These are phyloP conservation scores for Alternaria ethzedia DNA, from an alignment of 2,329 filamentous ascomycete species.

Conservation along the genomic window DNA sequence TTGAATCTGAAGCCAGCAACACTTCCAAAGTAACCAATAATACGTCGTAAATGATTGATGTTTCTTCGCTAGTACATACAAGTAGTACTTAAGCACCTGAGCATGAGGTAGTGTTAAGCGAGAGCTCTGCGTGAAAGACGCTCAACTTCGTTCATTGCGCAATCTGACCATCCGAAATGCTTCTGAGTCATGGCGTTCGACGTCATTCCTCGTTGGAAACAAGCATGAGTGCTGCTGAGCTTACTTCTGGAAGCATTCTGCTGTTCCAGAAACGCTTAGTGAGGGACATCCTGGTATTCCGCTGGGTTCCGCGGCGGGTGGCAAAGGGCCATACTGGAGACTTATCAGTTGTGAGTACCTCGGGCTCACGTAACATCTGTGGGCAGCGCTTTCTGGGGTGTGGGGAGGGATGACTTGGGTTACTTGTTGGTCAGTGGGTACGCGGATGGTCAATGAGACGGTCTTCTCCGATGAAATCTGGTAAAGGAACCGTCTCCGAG, in stretches of 20 bases:
- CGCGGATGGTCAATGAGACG: neutral
- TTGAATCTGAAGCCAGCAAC: neutral
- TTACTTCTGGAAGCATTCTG: neutral
- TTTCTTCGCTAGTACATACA: too few relatives aligned
- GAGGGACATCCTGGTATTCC: neutral
- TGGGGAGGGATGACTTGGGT: neutral
- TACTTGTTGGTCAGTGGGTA: neutral
- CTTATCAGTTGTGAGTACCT: neutral
- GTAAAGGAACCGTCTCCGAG: neutral
- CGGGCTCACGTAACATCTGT: neutral
- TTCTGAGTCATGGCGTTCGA: neutral
- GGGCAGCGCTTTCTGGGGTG: neutral
- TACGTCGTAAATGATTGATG: neutral
- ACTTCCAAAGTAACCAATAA: neutral
- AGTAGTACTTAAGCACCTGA: neutral
- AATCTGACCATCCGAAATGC: neutral
- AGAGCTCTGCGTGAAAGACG: neutral
- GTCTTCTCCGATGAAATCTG: neutral
- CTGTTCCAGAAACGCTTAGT: conserved; percentile 1
- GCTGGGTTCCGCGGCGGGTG: neutral
- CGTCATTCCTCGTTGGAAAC: neutral
- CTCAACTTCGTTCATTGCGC: neutral
- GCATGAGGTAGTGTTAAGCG: neutral
- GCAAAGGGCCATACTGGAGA: neutral
- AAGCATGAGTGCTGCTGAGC: neutral